Conservation (phyloP, 2,329 filamentous ascomycete genomes). For the Grosmannia serpens region DNA sequence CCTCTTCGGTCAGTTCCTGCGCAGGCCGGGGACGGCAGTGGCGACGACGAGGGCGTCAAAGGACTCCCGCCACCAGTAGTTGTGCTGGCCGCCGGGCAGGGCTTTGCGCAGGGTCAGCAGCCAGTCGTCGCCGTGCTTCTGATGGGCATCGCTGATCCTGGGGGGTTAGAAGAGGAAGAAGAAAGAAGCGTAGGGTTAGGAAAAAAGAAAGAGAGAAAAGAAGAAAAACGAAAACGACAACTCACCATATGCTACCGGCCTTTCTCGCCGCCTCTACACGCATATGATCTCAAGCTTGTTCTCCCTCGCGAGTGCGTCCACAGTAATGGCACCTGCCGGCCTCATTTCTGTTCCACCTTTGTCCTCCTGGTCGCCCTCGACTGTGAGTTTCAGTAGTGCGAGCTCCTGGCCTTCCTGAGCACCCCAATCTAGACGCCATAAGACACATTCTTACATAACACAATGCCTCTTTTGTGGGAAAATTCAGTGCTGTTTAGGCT, state of each 20-base stretch:
- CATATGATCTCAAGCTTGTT: no score
- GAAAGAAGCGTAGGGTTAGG: not conserved
- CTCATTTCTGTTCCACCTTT: no score
- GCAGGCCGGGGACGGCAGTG: slow-evolving; percentile 39
- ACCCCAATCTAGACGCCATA: no score
- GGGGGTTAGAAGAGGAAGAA: not conserved
- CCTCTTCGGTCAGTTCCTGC: not conserved
- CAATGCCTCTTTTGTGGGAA: no score
- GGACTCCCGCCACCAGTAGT: not conserved
- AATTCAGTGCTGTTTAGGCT: no score
- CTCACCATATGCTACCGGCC: not conserved
- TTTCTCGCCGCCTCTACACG: no score
- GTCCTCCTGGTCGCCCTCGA: not conserved
- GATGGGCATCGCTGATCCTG: not conserved
- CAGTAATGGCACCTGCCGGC: not conserved
- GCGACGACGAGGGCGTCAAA: not conserved
- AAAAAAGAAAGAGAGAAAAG: not conserved
- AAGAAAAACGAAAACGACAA: no score
- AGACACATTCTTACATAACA: no score
- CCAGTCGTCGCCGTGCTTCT: not conserved
- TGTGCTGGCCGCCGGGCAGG: not conserved
- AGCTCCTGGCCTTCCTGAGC: slow-evolving; percentile 2
- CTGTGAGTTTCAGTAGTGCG: not conserved
- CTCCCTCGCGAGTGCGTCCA: not conserved
- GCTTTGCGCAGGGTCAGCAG: not conserved